Base-by-base conservation (phyloP, 345 rosid genomes). In the Lagerstroemia speciosa region DNA sequence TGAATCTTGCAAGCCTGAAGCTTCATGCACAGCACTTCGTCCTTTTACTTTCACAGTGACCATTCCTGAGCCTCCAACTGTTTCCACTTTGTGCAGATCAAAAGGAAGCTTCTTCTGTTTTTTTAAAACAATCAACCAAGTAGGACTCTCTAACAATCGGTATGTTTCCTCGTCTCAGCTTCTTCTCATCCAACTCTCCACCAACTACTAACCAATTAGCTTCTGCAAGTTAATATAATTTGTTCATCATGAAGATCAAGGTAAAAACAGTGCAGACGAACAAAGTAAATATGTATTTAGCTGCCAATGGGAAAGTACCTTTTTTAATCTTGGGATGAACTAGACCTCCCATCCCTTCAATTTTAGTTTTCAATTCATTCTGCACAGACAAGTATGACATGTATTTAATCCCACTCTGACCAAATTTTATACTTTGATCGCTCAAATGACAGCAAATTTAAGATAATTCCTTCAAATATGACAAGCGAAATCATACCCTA, bases 31-130 rank as follows among this genome's bases (percentile, higher is more conserved):
- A 77, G 97, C 88, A 74, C 99, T 88, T 71, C 71, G 84, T 60
- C 99, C 99, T 81, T 94, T 94, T 69, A 91, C 99, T 84, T 89
- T 91, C 71, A 94, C 89, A 71, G 96, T 91, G 50, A 88, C 88
- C 74, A 88, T 72, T 69, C 92, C 77, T 62, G 85, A 76, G 58
- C 80, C 93, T 57, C 92, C 90, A 69, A 80, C 46, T 30, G 85
- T 86, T 83, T 89, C 96, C 75, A 83, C 84, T 84, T 78, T 91
- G 84, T 89, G 84, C 32, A 75, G 70, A 75, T 88, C 86, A 81
- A 84, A 80, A 65, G 90, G 90, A 81, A 94, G 92, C 83, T 81
- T 91, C 82, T 85, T 91, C 75, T 82, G n/a, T 84, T 69, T 74
- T 85, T 76, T 84, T 83, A 50, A 89, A 84, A 78, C 95, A 91